Evolutionary conservation across 257 asterid genomes (phyloP).

Genomic region (Solanum bulbocastanum): DNA sequence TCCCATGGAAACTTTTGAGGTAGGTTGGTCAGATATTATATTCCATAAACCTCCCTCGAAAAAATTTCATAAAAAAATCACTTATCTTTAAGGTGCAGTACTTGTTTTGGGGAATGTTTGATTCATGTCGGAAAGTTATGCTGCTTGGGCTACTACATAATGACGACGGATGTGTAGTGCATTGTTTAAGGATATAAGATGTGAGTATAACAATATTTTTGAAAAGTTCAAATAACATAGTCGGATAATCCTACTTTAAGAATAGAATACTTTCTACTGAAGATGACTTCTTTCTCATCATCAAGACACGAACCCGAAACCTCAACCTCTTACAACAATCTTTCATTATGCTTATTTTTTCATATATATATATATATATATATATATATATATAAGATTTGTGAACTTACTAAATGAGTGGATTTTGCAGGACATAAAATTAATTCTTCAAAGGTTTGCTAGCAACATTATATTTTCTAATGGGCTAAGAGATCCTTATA

Average conservation of each 20-base stretch:
- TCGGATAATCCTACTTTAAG: fast-evolving
- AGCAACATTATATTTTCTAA: slow-evolving; percentile 47
- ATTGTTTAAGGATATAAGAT: neutral
- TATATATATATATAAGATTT: neutral
- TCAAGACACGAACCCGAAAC: neutral
- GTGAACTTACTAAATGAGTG: neutral
- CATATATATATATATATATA: neutral
- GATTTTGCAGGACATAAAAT: slow-evolving; percentile 30
- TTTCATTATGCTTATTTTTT: neutral
- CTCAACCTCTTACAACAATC: neutral
- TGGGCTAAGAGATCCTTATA: slow-evolving; percentile 38
- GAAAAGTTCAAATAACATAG: neutral
- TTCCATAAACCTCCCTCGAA: neutral
- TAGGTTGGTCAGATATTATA: neutral
- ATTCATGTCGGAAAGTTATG: neutral
- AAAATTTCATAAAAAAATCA: no score
- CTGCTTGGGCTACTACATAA: neutral
- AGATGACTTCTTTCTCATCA: neutral
- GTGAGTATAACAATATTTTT: neutral
- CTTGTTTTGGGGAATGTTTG: neutral
- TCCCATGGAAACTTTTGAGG: neutral
- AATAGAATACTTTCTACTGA: neutral
- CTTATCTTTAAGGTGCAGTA: neutral
- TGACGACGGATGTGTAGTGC: neutral
- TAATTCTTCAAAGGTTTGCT: slow-evolving; percentile 23